These are phyloP conservation scores for Pleoardoris graminearum DNA, from an alignment of 2,329 filamentous ascomycete species.

Conservation along the genomic window DNA sequence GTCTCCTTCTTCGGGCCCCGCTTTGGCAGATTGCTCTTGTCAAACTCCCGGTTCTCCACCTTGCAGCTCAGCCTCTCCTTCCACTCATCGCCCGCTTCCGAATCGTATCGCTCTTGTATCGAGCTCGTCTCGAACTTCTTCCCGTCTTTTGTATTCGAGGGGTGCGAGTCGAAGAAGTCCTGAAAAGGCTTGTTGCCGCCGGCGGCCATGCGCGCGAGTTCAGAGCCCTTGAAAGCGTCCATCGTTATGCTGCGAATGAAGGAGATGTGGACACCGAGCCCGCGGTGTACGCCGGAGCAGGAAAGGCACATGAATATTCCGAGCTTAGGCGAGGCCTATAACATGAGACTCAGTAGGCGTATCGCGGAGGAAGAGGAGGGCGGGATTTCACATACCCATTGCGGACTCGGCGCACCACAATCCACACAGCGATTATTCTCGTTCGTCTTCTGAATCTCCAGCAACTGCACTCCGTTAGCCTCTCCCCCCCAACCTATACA, in stretches of 20 bases:
- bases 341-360: constrained; percentile 21
- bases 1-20: constrained; percentile 41
- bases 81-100: constrained; percentile 90
- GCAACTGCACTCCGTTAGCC: constrained; percentile 62
- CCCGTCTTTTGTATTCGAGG: constrained; percentile 50
- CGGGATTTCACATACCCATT: constrained; percentile 72
- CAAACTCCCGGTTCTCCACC: constrained; percentile 85
- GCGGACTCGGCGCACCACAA: constrained; percentile 91
- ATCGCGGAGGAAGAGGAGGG: constrained; percentile 5
- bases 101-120: constrained; percentile 87
- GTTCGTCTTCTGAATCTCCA: constrained; percentile 86
- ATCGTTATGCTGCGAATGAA: constrained; percentile 98
- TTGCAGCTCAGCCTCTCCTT: constrained; percentile 87
- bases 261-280: constrained; percentile 95
- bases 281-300: constrained; percentile 92
- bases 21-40: constrained; percentile 66
- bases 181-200: constrained; percentile 90
- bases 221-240: constrained; percentile 93
- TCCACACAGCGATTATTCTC: constrained; percentile 92
- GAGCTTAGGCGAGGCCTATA: constrained; percentile 82
- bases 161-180: constrained; percentile 73
- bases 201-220: constrained; percentile 90
- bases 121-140: constrained; percentile 79
- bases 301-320: constrained; percentile 98
- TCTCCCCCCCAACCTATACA: too few species aligned